Conservation (phyloP, 2,329 filamentous ascomycete genomes). For the Exophiala xenobiotica region DNA sequence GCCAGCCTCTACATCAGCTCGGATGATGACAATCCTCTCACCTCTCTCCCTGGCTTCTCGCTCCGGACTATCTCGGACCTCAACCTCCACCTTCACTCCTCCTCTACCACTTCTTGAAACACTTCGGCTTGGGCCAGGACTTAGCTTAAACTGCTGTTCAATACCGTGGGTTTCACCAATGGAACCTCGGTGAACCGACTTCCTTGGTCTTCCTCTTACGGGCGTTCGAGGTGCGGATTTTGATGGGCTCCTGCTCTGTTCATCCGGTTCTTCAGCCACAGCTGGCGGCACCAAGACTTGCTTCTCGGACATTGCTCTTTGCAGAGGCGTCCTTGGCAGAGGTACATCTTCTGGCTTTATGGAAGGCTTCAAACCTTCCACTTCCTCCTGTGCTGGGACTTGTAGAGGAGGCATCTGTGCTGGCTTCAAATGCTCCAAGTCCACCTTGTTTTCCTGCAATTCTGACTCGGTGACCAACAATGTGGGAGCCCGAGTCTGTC, state of each 20-base stretch:
- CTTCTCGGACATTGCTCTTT: slow-evolving; percentile 23
- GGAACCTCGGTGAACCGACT: slow-evolving; percentile 19
- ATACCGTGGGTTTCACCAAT: slow-evolving; percentile 16
- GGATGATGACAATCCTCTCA: slow-evolving; percentile 27
- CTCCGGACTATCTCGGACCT: slow-evolving; percentile 28
- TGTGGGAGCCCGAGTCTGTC: slow-evolving; percentile 12
- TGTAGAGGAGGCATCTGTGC: slow-evolving; percentile 9
- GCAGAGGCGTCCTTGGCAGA: slow-evolving; percentile 17
- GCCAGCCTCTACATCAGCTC: slow-evolving; percentile 20
- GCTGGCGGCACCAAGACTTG: slow-evolving; percentile 17
- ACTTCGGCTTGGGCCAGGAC: slow-evolving; percentile 23
- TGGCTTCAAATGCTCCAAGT: slow-evolving; percentile 7
- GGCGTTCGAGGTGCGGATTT: slow-evolving; percentile 19
- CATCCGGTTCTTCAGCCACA: slow-evolving; percentile 7
- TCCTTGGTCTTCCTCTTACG: slow-evolving; percentile 19
- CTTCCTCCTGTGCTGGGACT: slow-evolving; percentile 9
- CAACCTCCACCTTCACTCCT: slow-evolving; percentile 27
- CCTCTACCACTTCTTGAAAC: slow-evolving; percentile 20
- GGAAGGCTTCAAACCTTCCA: slow-evolving; percentile 2
- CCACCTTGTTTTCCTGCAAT: slow-evolving; percentile 5
- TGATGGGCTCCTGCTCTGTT: slow-evolving; percentile 6
- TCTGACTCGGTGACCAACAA: slow-evolving; percentile 9
- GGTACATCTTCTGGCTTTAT: slow-evolving; percentile 2
- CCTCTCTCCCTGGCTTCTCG: slow-evolving; percentile 23
- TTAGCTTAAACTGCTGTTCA: slow-evolving; percentile 27